These are phyloP conservation scores for Podaxis pistillaris DNA, from an alignment of 768 basidiomycete species.

Conservation along the genomic window DNA sequence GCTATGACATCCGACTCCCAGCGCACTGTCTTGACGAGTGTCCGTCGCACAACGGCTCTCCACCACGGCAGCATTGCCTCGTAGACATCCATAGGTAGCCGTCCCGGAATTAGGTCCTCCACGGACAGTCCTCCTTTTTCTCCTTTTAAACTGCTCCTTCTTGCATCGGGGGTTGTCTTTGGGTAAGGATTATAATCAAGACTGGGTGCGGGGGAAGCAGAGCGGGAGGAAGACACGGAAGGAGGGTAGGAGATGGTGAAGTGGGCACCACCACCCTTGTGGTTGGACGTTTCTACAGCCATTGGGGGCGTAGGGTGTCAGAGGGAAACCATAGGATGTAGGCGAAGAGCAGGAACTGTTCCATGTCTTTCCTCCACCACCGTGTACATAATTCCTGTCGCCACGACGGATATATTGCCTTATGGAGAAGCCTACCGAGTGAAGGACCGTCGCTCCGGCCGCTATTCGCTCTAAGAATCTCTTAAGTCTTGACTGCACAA, in stretches of 20 bases:
- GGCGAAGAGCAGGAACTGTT: neutral
- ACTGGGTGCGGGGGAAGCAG: slow-evolving; percentile 29
- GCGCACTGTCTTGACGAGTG: slow-evolving; percentile 50
- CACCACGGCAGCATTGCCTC: slow-evolving; percentile 61
- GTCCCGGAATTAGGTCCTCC: slow-evolving; percentile 25
- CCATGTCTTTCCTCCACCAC: neutral
- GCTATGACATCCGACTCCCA: slow-evolving; percentile 63
- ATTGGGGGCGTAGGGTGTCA: neutral
- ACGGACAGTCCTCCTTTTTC: slow-evolving; percentile 14
- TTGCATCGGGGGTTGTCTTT: slow-evolving; percentile 8
- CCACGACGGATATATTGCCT: neutral
- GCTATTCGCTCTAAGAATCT: neutral
- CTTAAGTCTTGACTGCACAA: too few relatives aligned
- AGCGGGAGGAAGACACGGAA: slow-evolving; percentile 32
- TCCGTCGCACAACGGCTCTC: slow-evolving; percentile 58
- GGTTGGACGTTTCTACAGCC: neutral
- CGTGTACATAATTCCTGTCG: neutral
- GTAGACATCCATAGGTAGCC: slow-evolving; percentile 54
- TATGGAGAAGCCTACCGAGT: neutral
- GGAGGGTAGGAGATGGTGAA: slow-evolving; percentile 31
- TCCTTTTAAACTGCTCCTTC: slow-evolving; percentile 10
- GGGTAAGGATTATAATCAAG: slow-evolving; percentile 17
- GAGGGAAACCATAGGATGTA: neutral
- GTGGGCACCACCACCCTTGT: slow-evolving; percentile 9
- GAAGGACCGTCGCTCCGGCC: neutral